Evolutionary conservation across 1,284 basidiomycete genomes (phyloP).

Genomic region (Cryptococcus hybrid): DNA sequence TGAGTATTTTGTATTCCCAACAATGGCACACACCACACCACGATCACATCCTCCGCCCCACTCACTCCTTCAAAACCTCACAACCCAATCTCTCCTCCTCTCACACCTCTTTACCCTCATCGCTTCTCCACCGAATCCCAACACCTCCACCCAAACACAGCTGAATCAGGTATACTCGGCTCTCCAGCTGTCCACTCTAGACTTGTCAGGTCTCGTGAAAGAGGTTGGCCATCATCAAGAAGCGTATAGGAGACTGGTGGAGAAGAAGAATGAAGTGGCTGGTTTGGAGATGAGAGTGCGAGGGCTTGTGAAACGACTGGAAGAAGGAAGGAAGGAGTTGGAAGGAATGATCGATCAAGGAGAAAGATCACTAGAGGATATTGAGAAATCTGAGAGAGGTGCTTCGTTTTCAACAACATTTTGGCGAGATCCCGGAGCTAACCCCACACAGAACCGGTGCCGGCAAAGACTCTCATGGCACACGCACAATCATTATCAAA

Average conservation of each 20-base stretch:
- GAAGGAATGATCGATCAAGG: constrained; percentile 32
- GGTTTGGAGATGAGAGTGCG: constrained; percentile 28
- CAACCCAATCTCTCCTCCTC: constrained; percentile 35
- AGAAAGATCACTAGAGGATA: constrained; percentile 16
- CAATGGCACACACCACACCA: not conserved
- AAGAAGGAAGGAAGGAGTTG: constrained; percentile 28
- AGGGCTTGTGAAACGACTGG: constrained; percentile 22
- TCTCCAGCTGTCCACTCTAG: constrained; percentile 17
- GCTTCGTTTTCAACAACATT: constrained; percentile 6
- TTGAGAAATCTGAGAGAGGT: constrained; percentile 32
- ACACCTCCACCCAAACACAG: not conserved
- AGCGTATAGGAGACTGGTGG: constrained; percentile 21
- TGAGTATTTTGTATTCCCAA: no score
- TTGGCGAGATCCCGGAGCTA: not conserved
- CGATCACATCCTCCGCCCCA: constrained; percentile 16
- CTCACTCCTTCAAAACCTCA: constrained; percentile 35
- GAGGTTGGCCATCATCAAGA: constrained; percentile 33
- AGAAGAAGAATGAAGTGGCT: constrained; percentile 26
- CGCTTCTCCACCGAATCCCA: constrained; percentile 6
- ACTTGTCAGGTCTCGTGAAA: constrained; percentile 22
- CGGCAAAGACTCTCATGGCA: constrained; percentile 26
- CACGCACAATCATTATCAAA: constrained; percentile 36
- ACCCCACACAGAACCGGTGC: constrained; percentile 24
- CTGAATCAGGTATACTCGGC: constrained; percentile 17
- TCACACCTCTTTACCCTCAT: constrained; percentile 33